phyloP scores from a whole-genome alignment of 257 asterid genomes.

The Cynanchum wilfordii region DNA sequence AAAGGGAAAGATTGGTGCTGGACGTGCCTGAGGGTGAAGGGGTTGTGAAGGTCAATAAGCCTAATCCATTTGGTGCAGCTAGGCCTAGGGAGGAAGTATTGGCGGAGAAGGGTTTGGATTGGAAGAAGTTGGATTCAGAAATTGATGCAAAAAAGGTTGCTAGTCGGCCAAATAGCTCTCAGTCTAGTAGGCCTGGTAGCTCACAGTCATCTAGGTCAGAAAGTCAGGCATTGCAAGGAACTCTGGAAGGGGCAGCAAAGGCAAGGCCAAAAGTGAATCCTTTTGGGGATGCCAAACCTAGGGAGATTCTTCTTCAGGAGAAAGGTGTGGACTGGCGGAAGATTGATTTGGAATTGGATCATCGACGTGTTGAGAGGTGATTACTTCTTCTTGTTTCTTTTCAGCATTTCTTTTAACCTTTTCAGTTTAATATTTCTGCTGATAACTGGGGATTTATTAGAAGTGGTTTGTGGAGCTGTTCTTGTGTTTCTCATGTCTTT shows the following conservation, averaged over 20 bases:
- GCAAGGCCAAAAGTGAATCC: constrained; percentile 86
- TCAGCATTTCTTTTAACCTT: neutral
- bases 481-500: neutral
- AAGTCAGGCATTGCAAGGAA: constrained; percentile 30
- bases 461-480: neutral
- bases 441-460: neutral
- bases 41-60: constrained; percentile 47
- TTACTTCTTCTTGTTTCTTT: constrained; percentile 7
- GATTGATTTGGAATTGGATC: constrained; percentile 85
- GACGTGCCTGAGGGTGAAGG: constrained; percentile 30
- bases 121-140: constrained; percentile 78
- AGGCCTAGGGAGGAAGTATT: constrained; percentile 95
- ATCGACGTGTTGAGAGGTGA: constrained; percentile 71
- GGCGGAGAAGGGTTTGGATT: constrained; percentile 95
- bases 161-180: constrained; percentile 81
- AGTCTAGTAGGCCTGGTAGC: constrained; percentile 82
- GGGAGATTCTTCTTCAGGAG: constrained; percentile 90
- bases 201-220: constrained; percentile 60
- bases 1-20: constrained; percentile 29
- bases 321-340: constrained; percentile 96
- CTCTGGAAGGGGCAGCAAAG: constrained; percentile 41
- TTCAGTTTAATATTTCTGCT: constrained; percentile 3
- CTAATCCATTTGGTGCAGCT: constrained; percentile 92
- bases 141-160: constrained; percentile 56
- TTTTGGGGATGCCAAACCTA: constrained; percentile 93